A percentile compares a stretch with the other conserved stretches of the same genome.
phyloP scores from a whole-genome alignment of 352 stramenopile species.

The Pythium insidiosum region DNA sequence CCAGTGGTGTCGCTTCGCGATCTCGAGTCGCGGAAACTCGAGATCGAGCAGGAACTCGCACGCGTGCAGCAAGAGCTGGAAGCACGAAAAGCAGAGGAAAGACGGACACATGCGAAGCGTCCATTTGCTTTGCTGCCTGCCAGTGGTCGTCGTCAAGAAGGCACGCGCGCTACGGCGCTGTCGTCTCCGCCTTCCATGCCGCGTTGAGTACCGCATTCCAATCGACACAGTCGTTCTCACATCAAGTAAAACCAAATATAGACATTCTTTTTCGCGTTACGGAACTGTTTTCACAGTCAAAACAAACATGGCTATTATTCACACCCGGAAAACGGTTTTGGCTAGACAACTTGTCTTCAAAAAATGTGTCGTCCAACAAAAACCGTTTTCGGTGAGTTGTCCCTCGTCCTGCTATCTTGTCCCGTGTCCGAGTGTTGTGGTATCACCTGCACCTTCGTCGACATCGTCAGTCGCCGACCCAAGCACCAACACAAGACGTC shows the following conservation, averaged over 20 bases:
- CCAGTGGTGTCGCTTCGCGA: conserved; percentile 40
- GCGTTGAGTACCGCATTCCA: too few species aligned
- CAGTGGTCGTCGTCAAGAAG: neutral
- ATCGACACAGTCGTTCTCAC: too few species aligned
- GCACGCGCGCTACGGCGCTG: too few species aligned
- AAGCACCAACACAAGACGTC: neutral
- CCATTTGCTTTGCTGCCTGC: conserved; percentile 10
- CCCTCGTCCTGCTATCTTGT: neutral
- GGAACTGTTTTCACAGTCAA: too few species aligned
- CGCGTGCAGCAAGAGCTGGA: conserved; percentile 35
- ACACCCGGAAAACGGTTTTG: too few species aligned
- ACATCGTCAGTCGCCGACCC: too few species aligned
- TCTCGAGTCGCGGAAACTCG: conserved; percentile 43
- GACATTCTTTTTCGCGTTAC: too few species aligned
- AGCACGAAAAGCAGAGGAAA: conserved; percentile 16
- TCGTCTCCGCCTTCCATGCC: too few species aligned
- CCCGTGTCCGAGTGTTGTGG: neutral
- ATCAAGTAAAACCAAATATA: too few species aligned
- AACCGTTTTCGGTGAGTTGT: neutral
- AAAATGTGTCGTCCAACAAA: neutral
- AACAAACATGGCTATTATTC: too few species aligned
- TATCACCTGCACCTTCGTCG: too few species aligned
- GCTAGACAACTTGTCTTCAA: too few species aligned
- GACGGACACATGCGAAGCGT: conserved; percentile 1
- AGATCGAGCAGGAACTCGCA: conserved; percentile 45